phyloP scores from a whole-genome alignment of 331 rosid species.

The Malus hybrid region DNA sequence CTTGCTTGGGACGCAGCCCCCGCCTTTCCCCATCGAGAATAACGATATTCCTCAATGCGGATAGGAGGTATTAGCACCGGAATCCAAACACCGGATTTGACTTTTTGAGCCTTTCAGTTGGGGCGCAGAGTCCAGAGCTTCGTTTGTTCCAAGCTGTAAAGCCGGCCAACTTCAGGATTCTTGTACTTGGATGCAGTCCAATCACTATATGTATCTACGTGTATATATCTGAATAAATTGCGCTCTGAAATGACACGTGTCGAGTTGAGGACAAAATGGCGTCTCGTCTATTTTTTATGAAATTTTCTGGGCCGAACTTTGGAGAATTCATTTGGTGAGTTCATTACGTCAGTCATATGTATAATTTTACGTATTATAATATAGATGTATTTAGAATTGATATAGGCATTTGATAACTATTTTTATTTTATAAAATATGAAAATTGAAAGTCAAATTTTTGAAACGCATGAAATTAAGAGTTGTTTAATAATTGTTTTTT shows the following conservation, averaged over 20 bases:
- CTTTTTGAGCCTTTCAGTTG: background rate
- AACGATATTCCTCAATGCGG: background rate
- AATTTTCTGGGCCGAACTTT: too few relatives aligned
- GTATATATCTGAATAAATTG: background rate
- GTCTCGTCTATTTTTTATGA: background rate
- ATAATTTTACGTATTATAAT: too few relatives aligned
- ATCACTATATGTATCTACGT: background rate
- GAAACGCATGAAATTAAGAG: too few relatives aligned
- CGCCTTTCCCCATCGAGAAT: constrained; percentile 79
- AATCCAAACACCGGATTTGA: constrained; percentile 4
- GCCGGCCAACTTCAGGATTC: background rate
- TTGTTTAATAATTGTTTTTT: too few relatives aligned
- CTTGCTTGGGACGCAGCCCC: constrained; percentile 94
- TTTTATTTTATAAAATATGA: too few relatives aligned
- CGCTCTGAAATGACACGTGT: background rate
- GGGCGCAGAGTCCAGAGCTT: background rate
- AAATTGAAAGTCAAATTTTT: too few relatives aligned
- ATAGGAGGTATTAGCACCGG: background rate
- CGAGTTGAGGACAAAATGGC: background rate
- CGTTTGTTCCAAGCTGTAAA: background rate
- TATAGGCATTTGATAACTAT: too few relatives aligned
- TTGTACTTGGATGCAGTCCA: background rate
- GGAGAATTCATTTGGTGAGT: too few relatives aligned
- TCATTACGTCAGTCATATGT: too few relatives aligned
- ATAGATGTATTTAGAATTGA: accelerated